A percentile compares a stretch with the other conserved stretches of the same genome.
Evolutionary conservation across 352 stramenopile genomes (phyloP).

Genomic region (Phytophthora brassicae): DNA sequence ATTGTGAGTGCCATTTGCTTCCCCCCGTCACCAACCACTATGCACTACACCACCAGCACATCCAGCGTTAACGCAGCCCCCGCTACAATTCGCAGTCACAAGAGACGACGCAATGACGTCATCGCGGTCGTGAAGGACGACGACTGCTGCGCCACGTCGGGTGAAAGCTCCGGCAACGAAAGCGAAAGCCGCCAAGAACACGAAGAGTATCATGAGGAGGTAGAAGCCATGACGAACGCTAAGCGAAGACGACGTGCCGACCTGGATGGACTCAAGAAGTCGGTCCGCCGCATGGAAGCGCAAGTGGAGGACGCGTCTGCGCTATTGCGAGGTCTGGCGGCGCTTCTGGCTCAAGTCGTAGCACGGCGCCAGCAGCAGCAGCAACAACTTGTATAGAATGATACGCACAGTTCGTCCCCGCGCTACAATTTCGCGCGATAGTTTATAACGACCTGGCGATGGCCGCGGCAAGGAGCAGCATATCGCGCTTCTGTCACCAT

Average conservation of each 20-base stretch:
- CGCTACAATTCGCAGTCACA: conserved; percentile 17
- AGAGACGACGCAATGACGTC: conserved; percentile 26
- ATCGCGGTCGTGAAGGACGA: not conserved
- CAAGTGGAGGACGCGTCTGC: conserved; percentile 47
- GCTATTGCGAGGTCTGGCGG: conserved; percentile 47
- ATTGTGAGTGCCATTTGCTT: conserved; percentile 30
- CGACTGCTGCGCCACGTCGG: conserved; percentile 28
- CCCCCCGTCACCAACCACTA: no score
- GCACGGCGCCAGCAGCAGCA: conserved; percentile 34
- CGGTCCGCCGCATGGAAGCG: conserved; percentile 42
- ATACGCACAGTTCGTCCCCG: conserved; percentile 1
- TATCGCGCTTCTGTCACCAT: not conserved
- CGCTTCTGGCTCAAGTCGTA: conserved; percentile 42
- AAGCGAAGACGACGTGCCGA: conserved; percentile 43
- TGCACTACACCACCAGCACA: not conserved
- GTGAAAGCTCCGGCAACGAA: conserved; percentile 39
- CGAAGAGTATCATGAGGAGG: no score
- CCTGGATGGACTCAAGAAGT: conserved; percentile 33
- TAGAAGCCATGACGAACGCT: conserved; percentile 5
- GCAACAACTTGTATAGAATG: conserved; percentile 19
- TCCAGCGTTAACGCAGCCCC: no score
- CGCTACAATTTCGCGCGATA: conserved; percentile 8
- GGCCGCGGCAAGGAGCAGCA: conserved; percentile 2
- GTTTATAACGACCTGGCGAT: conserved; percentile 28
- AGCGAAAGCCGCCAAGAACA: no score